Evolutionary conservation across 257 asterid genomes (phyloP).

Genomic region (Solanum piurae): DNA sequence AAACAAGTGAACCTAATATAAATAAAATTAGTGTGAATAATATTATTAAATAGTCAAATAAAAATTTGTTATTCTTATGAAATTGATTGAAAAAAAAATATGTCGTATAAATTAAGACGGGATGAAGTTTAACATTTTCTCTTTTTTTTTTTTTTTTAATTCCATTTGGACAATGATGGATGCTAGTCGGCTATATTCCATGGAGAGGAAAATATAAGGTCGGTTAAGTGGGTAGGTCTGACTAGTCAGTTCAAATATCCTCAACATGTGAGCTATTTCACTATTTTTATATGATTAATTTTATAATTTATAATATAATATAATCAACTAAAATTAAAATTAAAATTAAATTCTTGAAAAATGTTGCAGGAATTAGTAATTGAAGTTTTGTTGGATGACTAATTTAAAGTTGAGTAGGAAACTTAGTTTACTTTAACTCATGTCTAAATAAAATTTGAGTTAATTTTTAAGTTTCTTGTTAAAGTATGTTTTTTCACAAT

Average conservation of each 20-base stretch:
- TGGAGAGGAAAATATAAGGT: neutral
- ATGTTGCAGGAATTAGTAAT: neutral
- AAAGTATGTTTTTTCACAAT: neutral
- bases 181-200: neutral
- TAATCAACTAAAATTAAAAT: neutral
- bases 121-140: neutral
- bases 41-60: too few relatives aligned
- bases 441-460: neutral
- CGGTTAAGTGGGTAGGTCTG: conserved; percentile 40
- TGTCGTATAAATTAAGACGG: too few relatives aligned
- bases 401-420: neutral
- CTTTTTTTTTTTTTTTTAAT: neutral
- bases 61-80: too few relatives aligned
- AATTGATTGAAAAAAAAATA: too few relatives aligned
- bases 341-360: neutral
- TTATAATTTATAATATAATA: too few relatives aligned
- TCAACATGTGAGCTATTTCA: neutral
- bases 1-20: neutral
- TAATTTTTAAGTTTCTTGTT: neutral
- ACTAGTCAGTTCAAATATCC: neutral
- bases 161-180: neutral
- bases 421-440: neutral
- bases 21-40: too few relatives aligned
- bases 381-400: neutral
- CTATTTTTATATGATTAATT: neutral